Conservation (phyloP, 2,329 filamentous ascomycete genomes). For the Penicillium italicum region DNA sequence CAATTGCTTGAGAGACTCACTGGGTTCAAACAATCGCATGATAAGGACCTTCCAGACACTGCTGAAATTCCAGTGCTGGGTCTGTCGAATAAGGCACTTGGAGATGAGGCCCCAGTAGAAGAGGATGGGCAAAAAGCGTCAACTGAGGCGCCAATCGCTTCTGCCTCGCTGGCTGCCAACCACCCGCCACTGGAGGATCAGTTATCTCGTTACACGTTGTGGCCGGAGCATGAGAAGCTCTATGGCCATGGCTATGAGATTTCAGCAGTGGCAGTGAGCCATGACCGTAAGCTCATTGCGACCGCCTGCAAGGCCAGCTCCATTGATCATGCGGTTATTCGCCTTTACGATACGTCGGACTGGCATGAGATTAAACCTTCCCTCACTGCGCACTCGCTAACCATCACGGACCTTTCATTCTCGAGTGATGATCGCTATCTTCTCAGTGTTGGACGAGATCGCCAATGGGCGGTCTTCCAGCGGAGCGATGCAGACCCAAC, state of each 20-base stretch:
- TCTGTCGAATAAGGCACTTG: slow-evolving; percentile 89
- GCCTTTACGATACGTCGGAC: slow-evolving; percentile 77
- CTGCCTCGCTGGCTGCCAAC: slow-evolving; percentile 52
- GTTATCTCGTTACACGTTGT: slow-evolving; percentile 83
- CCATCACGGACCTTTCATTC: slow-evolving; percentile 78
- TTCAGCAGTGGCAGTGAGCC: slow-evolving; percentile 74
- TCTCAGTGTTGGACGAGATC: slow-evolving; percentile 84
- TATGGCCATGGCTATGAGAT: slow-evolving; percentile 99
- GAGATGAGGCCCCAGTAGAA: slow-evolving; percentile 39
- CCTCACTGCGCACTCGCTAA: slow-evolving; percentile 79
- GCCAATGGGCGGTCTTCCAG: slow-evolving; percentile 83
- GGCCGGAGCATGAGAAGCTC: slow-evolving; percentile 93
- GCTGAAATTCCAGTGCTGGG: slow-evolving; percentile 94
- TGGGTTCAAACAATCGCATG: slow-evolving; percentile 49
- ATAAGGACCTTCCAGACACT: slow-evolving; percentile 66
- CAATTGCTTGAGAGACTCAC: slow-evolving; percentile 67
- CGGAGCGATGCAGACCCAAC: slow-evolving; percentile 41
- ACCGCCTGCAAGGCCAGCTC: slow-evolving; percentile 92
- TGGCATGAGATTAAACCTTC: slow-evolving; percentile 88
- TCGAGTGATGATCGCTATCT: slow-evolving; percentile 69
- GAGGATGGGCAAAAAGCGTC: slow-evolving; percentile 41
- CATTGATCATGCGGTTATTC: slow-evolving; percentile 88
- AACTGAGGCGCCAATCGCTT: slow-evolving; percentile 20
- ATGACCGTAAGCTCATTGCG: slow-evolving; percentile 72
- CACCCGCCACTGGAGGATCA: slow-evolving; percentile 87